These are phyloP conservation scores for Endogone sp. DNA, from an alignment of 192 early-diverging fungal genomes.

Conservation along the genomic window DNA sequence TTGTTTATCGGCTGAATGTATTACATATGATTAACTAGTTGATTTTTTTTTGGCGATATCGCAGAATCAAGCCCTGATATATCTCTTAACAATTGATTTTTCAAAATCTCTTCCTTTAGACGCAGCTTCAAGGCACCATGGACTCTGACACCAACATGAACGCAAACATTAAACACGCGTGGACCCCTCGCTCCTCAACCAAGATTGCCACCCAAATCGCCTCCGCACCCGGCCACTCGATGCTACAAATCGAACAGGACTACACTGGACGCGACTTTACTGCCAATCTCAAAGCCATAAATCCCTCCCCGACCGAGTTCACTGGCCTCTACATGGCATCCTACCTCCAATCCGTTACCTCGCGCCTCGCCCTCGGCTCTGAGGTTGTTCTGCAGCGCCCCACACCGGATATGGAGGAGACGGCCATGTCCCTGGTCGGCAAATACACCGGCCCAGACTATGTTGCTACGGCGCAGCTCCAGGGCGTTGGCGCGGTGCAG, in stretches of 20 bases:
- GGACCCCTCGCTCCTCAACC: constrained; percentile 62
- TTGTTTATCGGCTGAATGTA: no score
- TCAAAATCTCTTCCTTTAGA: constrained; percentile 46
- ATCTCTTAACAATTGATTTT: no score
- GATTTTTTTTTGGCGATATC: no score
- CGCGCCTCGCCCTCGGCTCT: constrained; percentile 74
- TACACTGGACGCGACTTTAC: constrained; percentile 87
- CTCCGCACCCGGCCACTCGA: constrained; percentile 74
- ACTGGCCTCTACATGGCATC: constrained; percentile 88
- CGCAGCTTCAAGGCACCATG: constrained; percentile 89
- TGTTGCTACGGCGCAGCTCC: constrained; percentile 64
- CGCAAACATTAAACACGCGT: constrained; percentile 59
- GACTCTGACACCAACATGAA: constrained; percentile 88
- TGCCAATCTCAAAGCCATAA: constrained; percentile 89
- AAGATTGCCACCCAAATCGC: constrained; percentile 65
- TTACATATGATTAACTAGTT: no score
- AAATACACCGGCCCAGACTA: constrained; percentile 68
- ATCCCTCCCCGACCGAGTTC: constrained; percentile 85
- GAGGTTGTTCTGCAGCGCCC: constrained; percentile 86
- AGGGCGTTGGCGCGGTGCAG: constrained; percentile 64
- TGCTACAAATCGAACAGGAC: constrained; percentile 92
- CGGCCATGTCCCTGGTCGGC: constrained; percentile 64
- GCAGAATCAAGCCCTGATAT: no score
- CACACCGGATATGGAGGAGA: constrained; percentile 76
- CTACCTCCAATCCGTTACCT: constrained; percentile 89